These are phyloP conservation scores for Vitis rupestris DNA, from an alignment of 164 flowering plant genomes.

Conservation along the genomic window DNA sequence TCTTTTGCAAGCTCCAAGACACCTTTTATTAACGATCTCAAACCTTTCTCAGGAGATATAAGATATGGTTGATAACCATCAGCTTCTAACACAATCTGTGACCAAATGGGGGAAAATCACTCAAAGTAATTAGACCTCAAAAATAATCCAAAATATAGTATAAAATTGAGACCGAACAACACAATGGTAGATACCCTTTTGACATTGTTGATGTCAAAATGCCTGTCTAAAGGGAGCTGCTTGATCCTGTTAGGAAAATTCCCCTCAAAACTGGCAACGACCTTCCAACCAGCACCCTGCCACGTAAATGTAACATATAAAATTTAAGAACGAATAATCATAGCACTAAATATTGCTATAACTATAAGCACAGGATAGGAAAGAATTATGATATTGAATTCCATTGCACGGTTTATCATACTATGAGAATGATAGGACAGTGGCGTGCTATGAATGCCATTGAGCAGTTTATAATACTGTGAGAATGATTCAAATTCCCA, in stretches of 20 bases:
- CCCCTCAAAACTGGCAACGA: conserved; percentile 98
- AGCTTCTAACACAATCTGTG: conserved; percentile 94
- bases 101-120: neutral
- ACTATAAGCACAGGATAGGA: neutral
- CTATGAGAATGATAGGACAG: too few species aligned
- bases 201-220: conserved; percentile 94
- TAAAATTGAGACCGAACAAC: neutral
- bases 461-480: too few species aligned
- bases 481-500: too few species aligned
- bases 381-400: neutral
- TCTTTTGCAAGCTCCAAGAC: conserved; percentile 97
- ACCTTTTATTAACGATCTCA: conserved; percentile 85
- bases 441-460: too few species aligned
- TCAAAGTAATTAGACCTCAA: neutral
- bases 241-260: conserved; percentile 95
- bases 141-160: neutral
- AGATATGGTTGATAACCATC: conserved; percentile 99
- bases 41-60: conserved; percentile 97
- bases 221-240: conserved; percentile 95
- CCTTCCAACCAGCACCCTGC: conserved; percentile 98
- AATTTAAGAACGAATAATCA: neutral
- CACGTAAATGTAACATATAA: neutral
- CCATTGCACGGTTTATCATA: too few species aligned
- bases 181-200: conserved; percentile 62
- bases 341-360: neutral